Conservation (phyloP, 2,329 filamentous ascomycete species). For the Scortechinia acanthostroma region DNA sequence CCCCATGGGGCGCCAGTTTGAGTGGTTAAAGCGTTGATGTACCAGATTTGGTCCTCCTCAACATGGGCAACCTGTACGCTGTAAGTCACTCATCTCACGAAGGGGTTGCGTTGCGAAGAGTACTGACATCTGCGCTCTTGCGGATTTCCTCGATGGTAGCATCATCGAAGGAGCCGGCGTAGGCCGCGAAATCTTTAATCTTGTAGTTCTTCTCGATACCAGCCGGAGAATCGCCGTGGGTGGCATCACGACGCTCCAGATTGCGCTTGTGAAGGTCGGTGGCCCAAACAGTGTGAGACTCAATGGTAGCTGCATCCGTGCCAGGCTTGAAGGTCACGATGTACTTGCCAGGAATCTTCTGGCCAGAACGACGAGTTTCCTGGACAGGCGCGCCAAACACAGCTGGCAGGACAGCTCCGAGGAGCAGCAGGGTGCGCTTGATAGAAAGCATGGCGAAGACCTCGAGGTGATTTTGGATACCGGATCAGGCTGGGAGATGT, state of each 20-base stretch:
- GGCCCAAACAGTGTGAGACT: conserved; percentile 23
- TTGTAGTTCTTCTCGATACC: conserved; percentile 31
- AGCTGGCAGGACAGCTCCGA: background rate
- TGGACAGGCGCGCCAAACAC: background rate
- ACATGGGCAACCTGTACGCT: conserved; percentile 18
- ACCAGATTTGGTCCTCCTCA: conserved; percentile 18
- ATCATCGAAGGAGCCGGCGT: conserved; percentile 32
- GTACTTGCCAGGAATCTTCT: background rate
- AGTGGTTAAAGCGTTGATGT: conserved; percentile 16
- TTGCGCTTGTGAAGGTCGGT: conserved; percentile 23
- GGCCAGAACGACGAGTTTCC: background rate
- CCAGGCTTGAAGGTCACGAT: conserved; percentile 8
- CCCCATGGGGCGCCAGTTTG: conserved; percentile 31
- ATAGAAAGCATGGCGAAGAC: background rate
- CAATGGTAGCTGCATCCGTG: conserved; percentile 16
- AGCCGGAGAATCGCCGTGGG: conserved; percentile 3
- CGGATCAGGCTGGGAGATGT: too few relatives aligned
- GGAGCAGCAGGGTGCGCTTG: background rate
- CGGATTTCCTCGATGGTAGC: conserved; percentile 27
- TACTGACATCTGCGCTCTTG: conserved; percentile 21
- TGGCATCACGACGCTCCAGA: conserved; percentile 19
- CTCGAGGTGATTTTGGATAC: too few relatives aligned
- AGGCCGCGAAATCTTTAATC: conserved; percentile 30
- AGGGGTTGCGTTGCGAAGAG: conserved; percentile 29
- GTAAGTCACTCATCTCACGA: conserved; percentile 8